Base-by-base conservation (phyloP, 2,329 filamentous ascomycete genomes). In the Fusarium aywerte region DNA sequence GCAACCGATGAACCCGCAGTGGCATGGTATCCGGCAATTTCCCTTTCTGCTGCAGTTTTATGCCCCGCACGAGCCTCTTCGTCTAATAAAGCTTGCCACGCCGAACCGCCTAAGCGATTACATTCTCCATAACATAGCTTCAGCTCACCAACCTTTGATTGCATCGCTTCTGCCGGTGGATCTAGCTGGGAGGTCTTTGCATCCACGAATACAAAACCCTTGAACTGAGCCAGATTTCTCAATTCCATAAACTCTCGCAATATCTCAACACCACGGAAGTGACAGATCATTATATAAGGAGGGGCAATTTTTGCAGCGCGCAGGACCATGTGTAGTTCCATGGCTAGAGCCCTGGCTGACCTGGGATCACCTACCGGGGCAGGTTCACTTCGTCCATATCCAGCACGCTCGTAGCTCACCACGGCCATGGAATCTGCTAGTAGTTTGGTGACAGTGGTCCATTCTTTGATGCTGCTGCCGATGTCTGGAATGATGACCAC, bases 141-240 rank as follows among this genome's bases (percentile, higher is more conserved):
- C 13, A 58, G 13, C 11, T 20, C 15, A n/a, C 39, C 25, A 25
- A 20, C 6, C 8, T 13, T 20, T n/a, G 11, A 25, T 10, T n/a
- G 25, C 6, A 25, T 18, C 35, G 48, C 20, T 23, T 38, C 13
- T 7, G 27, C 1, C 3, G 8, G 7, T 3, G 16, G 25, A 29
- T 29, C 29, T 11, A 9, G 23, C 10, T 16, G n/a, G 13, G 15
- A 25, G 5, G n/a, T 50, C 13, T 53, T 20, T 23, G 58, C 42
- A 27, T 67, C 54, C 5, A 67, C 49, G 40, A 64, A 57, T 11
- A 67, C 65, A 38, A 68, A 64, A 3, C 65, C 65, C 32, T 67
- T 67, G 25, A 67, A 67, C 9, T 63, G 49, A 9, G 31, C 47
- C 15, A 57, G 9, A 3, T 42, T 60, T n/a, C 63, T 56, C 36